Evolutionary conservation across 495 filamentous ascomycete species (phyloP).

Genomic region (Oidiodendron maius): DNA sequence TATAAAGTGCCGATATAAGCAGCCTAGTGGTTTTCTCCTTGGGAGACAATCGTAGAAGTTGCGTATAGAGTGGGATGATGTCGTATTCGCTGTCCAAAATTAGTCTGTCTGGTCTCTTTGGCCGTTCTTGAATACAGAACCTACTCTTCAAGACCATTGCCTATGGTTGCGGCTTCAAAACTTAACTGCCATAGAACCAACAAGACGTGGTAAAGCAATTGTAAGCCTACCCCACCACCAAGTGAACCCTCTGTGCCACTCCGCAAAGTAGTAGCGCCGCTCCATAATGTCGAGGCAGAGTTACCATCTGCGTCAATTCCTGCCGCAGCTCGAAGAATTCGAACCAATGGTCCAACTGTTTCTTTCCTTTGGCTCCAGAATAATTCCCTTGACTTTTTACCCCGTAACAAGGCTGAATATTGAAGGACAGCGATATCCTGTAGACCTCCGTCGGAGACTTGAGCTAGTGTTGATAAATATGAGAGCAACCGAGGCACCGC

Average conservation of each 20-base stretch:
- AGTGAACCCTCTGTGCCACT: conserved; percentile 56
- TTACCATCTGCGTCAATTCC: conserved; percentile 61
- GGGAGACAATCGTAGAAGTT: conserved; percentile 82
- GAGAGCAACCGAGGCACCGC: conserved; percentile 81
- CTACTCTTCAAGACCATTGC: conserved; percentile 82
- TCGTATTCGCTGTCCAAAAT: conserved; percentile 68
- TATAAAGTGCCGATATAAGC: conserved; percentile 79
- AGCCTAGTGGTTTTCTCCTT: conserved; percentile 98
- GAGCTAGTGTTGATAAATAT: conserved; percentile 77
- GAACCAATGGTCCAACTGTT: conserved; percentile 74
- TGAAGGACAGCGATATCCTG: conserved; percentile 94
- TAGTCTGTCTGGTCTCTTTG: background rate
- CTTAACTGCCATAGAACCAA: conserved; percentile 92
- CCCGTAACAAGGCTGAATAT: conserved; percentile 82
- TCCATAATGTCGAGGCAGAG: conserved; percentile 60
- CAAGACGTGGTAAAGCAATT: conserved; percentile 91
- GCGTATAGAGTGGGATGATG: conserved; percentile 82
- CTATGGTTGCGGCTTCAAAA: conserved; percentile 79
- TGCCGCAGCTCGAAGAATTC: conserved; percentile 74
- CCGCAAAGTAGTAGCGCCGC: conserved; percentile 49
- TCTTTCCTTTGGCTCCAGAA: conserved; percentile 87
- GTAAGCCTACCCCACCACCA: conserved; percentile 79
- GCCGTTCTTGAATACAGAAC: conserved; percentile 12
- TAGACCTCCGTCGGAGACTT: conserved; percentile 76
- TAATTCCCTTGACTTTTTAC: conserved; percentile 62